Base-by-base conservation (phyloP, 306 rosid species). In the Crotalaria pallida region DNA sequence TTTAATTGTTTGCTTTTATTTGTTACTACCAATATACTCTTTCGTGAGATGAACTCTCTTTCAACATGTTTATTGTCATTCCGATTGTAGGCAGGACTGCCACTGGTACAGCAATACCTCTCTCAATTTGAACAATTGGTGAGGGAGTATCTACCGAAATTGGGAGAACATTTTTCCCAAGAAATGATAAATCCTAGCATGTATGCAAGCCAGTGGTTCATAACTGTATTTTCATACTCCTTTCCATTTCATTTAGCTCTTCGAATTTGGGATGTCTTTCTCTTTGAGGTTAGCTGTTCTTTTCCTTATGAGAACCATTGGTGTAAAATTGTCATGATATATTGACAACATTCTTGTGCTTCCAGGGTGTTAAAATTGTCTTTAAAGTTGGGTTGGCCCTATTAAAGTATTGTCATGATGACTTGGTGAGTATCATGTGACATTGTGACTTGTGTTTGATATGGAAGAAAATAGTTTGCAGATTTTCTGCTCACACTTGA, bases 181-280 rank as follows among this genome's bases (percentile, higher is more conserved):
- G 99, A 94, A 82, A 84, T 88, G 97, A 94, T 94, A 79, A 91
- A 91, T 83, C 99, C 99, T 51, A 94, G 97, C 88, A 94, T 94
- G 99, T 94, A 94, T 66, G 99, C 96, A 49, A 94, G 99, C 81
- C 99, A 94, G 77, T 94, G 99, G 99, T 94, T 94, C 80, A 94
- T 94, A 45, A 94, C 97, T 17, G 97, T 94, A 71, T 94, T 94
- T 84, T 89, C 99, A 36, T 91, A 94, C 80, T 94, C 99, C 65
- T 91, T 94, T 80, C 99, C 99, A 1, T 94, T 94, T 85, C 97
- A 89, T 80, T 80, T 94, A 79, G 97, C 99, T 79, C 96, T 94
- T 70, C 89, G 97, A 81, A 91, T 94, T 51, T 94, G 99, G 99
- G 99, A 94, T 74, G 99, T 91, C 53, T 94, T 94, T 86, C 95